A percentile compares a stretch with the other conserved stretches of the same genome.
phyloP scores from a whole-genome alignment of 1,284 basidiomycete genomes.

The Naganishia sp. region DNA sequence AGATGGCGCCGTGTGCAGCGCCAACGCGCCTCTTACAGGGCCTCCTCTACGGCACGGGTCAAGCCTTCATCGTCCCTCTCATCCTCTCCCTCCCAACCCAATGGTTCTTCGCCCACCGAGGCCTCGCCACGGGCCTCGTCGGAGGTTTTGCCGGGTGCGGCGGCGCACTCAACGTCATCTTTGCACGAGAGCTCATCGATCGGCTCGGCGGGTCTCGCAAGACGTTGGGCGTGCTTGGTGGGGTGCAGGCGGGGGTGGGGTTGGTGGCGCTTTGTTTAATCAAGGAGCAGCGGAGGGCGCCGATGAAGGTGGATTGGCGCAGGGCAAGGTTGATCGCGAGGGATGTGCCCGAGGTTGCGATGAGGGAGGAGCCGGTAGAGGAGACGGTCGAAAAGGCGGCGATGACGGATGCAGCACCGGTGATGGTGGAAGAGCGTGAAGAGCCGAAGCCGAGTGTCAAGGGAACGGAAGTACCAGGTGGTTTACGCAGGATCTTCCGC shows the following conservation, averaged over 20 bases:
- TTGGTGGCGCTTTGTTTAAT: slow-evolving; percentile 34
- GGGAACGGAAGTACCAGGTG: slow-evolving; percentile 11
- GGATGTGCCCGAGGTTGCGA: not conserved
- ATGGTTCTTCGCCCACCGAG: slow-evolving; percentile 41
- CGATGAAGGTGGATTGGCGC: slow-evolving; percentile 20
- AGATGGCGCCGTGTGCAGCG: not conserved
- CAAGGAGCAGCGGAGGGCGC: slow-evolving; percentile 27
- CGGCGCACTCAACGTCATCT: slow-evolving; percentile 38
- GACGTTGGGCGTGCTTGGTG: slow-evolving; percentile 38
- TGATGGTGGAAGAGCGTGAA: slow-evolving; percentile 2
- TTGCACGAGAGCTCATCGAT: slow-evolving; percentile 36
- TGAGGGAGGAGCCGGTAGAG: not conserved
- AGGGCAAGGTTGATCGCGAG: slow-evolving; percentile 5
- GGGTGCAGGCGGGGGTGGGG: slow-evolving; percentile 35
- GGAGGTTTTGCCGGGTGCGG: slow-evolving; percentile 41
- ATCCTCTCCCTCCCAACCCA: slow-evolving; percentile 40
- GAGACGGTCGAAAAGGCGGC: slow-evolving; percentile 1
- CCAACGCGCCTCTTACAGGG: slow-evolving; percentile 26
- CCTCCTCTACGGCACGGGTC: slow-evolving; percentile 36
- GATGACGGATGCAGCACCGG: not conserved
- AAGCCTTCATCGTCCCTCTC: slow-evolving; percentile 39
- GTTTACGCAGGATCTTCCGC: slow-evolving; percentile 5
- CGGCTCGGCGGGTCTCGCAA: slow-evolving; percentile 33
- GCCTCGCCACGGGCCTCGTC: slow-evolving; percentile 41
- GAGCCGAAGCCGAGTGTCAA: not conserved